Evolutionary conservation across 352 stramenopile genomes (phyloP), one percentile per base, ranked within the genome.

Genomic region (Hyaloperonospora arabidopsidis): DNA sequence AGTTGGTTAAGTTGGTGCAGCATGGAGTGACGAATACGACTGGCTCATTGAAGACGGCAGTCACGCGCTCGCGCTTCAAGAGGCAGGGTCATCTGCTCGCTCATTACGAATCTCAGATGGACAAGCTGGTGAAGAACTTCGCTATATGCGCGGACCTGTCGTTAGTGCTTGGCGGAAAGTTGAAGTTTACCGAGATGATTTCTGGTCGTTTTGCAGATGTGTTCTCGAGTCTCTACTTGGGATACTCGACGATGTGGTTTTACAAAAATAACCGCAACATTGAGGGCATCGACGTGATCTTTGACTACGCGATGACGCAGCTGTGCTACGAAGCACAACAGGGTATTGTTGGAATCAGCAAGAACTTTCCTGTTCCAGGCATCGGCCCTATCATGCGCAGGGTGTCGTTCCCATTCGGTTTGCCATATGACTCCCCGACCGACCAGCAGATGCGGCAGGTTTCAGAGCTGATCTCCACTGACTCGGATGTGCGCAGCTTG

Each of bases 151-250:
- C 93, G 0, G 95, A 99, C 67, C 61, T 99, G 14, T 93, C 94
- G 57, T 86, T 99, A 29, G 95, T 97, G 57, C 81, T 99, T 45
- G 96, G 96, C 38, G 96, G 96, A 44, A 95, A 97, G 61, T 80
- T 99, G 25, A 99, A 99, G 76, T 98, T 98, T 68, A 95, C 97
- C 46, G 96, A 99, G 70, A 96, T 98, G 75, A 80, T 98, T 28
- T 98, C 95, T 65, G 96, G 96, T 21, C 82, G 96, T 35, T 96
- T 98, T 58, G 86, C 95, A 0, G 96, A 99, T 76, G 93, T 97
- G 12, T 91, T 99, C 59, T 97, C 92, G 35, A 97, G 88, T 61
- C 87, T 99, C 48, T 98, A 98, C 72, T 66, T 99, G 29, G 95
- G 96, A 45, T 99, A 98, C 84, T 91, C 95, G 34, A 95, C 89